Evolutionary conservation across 305 asterid genomes (phyloP).

Genomic region (Fraxinus albicans): DNA sequence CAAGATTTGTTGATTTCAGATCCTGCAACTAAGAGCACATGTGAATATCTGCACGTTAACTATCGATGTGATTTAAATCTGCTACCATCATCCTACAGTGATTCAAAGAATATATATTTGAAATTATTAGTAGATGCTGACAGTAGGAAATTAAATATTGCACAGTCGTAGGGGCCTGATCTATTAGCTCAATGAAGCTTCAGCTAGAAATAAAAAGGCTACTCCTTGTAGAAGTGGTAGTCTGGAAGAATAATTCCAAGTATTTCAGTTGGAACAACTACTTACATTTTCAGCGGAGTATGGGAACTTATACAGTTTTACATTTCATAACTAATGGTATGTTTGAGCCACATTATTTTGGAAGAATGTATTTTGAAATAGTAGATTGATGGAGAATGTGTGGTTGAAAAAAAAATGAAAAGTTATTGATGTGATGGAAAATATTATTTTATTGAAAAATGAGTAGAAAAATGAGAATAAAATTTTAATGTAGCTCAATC

Average conservation of each 20-base stretch:
- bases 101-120: background rate
- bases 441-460: too few relatives aligned
- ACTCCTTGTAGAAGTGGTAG: background rate
- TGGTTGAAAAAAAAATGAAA: too few relatives aligned
- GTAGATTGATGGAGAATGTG: too few relatives aligned
- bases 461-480: too few relatives aligned
- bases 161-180: background rate
- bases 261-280: background rate
- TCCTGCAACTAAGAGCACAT: slow-evolving; percentile 26
- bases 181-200: slow-evolving; percentile 61
- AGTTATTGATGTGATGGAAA: too few relatives aligned
- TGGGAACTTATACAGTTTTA: background rate
- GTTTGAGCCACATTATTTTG: too few relatives aligned
- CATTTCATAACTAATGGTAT: background rate
- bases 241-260: background rate
- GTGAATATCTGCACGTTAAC: slow-evolving; percentile 8
- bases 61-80: background rate
- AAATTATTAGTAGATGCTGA: background rate
- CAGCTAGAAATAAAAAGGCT: background rate
- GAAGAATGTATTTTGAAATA: too few relatives aligned
- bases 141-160: background rate
- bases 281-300: background rate
- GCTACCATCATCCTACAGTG: background rate
- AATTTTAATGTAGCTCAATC: too few relatives aligned
- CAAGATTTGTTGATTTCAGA: slow-evolving; percentile 12